A percentile compares a stretch with the other conserved stretches of the same genome.
Conservation (phyloP, 495 filamentous ascomycete species). For the Daldinia loculata region DNA sequence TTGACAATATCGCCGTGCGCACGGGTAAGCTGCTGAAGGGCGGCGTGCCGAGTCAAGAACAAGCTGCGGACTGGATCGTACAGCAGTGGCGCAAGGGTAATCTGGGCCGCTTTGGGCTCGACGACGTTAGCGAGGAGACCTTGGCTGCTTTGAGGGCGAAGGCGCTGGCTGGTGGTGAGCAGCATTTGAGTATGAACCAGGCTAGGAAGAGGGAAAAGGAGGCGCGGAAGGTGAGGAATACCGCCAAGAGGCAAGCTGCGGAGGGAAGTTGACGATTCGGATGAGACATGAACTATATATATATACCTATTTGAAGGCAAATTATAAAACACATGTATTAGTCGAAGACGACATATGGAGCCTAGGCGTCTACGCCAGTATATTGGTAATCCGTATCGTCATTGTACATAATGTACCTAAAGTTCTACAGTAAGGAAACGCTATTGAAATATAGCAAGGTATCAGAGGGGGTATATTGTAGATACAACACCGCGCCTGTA, state of each 20-base stretch:
- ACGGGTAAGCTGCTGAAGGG: constrained; percentile 82
- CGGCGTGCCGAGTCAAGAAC: constrained; percentile 73
- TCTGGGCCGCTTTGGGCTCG: constrained; percentile 80
- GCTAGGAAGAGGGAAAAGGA: constrained; percentile 56
- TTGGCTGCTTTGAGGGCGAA: constrained; percentile 43
- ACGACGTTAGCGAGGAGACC: constrained; percentile 72
- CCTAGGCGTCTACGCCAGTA: not conserved
- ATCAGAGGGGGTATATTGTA: constrained; percentile 43
- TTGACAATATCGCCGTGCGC: constrained; percentile 71
- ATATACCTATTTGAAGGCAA: not conserved
- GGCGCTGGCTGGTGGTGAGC: constrained; percentile 43
- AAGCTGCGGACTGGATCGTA: constrained; percentile 82
- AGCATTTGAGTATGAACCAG: constrained; percentile 54
- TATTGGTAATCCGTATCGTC: constrained; percentile 14
- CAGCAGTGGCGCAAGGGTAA: constrained; percentile 82
- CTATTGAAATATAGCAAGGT: constrained; percentile 25
- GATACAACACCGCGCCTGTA: constrained; percentile 36
- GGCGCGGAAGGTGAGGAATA: constrained; percentile 47
- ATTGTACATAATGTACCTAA: constrained; percentile 40
- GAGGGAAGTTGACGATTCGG: constrained; percentile 2
- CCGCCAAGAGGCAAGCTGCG: constrained; percentile 43
- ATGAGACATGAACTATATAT: not conserved
- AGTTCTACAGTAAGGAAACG: constrained; percentile 22
- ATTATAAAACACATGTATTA: not conserved
- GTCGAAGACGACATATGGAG: not conserved